Evolutionary conservation across 495 filamentous ascomycete genomes (phyloP).

Genomic region (Extremus antarcticus): DNA sequence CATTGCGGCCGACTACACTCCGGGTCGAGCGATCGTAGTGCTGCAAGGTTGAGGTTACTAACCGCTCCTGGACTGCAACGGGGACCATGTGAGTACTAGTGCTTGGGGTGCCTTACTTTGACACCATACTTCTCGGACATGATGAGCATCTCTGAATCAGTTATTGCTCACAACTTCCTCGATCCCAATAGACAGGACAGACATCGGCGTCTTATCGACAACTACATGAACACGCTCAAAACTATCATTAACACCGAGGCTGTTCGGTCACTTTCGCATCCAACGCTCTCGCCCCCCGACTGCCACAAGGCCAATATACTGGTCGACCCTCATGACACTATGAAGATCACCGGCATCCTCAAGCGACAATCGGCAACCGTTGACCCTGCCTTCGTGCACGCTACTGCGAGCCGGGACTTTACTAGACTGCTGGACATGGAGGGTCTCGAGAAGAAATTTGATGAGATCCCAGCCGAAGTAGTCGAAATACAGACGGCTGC

Average conservation of each 20-base stretch:
- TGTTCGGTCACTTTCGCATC: not conserved
- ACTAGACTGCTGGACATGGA: not conserved
- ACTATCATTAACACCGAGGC: not conserved
- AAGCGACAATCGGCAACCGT: not conserved
- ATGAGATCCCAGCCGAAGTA: not conserved
- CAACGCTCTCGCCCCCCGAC: not conserved
- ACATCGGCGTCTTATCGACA: not conserved
- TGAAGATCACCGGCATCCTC: not conserved
- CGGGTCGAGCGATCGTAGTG: not conserved
- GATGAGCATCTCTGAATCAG: not conserved
- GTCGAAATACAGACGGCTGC: not conserved
- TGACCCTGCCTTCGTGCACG: not conserved
- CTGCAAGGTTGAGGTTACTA: not conserved
- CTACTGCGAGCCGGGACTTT: not conserved
- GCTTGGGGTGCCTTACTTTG: not conserved
- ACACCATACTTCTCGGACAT: not conserved
- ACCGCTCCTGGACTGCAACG: not conserved
- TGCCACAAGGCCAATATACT: too few species aligned
- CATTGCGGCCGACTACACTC: not conserved
- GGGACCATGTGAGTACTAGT: not conserved
- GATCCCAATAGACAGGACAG: not conserved
- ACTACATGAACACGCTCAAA: not conserved
- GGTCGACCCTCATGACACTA: too few species aligned
- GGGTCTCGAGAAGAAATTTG: too few species aligned
- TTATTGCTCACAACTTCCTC: not conserved